Evolutionary conservation across 345 rosid species (phyloP), one percentile per base, ranked within the genome.

Genomic region (Dovyalis caffra): DNA sequence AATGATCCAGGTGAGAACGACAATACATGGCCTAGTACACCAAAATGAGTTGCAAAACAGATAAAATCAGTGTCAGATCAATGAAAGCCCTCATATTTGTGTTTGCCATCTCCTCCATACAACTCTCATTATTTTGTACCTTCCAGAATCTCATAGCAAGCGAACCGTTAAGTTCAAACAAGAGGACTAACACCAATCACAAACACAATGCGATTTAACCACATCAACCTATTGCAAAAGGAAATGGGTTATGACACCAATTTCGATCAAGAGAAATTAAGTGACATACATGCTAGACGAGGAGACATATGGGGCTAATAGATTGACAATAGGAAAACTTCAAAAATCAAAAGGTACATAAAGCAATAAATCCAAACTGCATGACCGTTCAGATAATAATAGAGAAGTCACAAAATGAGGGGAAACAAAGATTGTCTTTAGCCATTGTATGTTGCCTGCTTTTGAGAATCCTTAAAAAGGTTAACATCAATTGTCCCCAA

Each of bases 341-440:
- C 0, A 23, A 26, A 25, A 69, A 70, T 53, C 23, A 32, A 53
- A 23, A 21, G 45, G 51, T 45, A 45, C 51, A 69, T 32, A 11
- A 51, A 33, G 31, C 3, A 33, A 53, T 1, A 51, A 32, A 69
- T 8, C 28, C n/a, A 51, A 69, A 49, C n/a, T 21, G 34, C 18
- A 70, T 15, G 37, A 3, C 12, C 40, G 2, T 18, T 64, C 25
- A 56, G 18, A 45, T 37, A 68, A 23, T 47, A 12, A 8, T 20
- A 20, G 61, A 20, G 18, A 20, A 70, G 47, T 33, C 23, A 3
- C 64, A 38, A 56, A 38, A 28, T 38, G 32, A 71, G 45, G 57
- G 70, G 81, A 62, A 76, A 77, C 68, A 76, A 58, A 1, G 71
- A 67, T 71, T 74, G 80, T 74, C 66, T 43, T 72, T 45, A 68